These are phyloP conservation scores for Stephanodiscus minutulus DNA, from an alignment of 108 stramenopile genomes.

Conservation along the genomic window DNA sequence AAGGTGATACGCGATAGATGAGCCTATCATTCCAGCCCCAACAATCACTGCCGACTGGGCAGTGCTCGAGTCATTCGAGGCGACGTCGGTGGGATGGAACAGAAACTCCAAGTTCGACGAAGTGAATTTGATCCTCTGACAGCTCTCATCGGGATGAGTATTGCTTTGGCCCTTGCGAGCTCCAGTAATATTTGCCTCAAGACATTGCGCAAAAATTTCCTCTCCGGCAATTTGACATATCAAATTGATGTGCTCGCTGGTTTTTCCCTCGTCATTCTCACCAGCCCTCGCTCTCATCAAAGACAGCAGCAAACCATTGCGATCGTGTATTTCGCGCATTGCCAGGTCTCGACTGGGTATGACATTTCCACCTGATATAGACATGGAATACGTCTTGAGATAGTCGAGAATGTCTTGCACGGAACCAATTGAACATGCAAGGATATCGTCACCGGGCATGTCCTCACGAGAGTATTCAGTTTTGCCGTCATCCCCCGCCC, in stretches of 20 bases:
- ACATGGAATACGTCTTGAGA: constrained; percentile 57
- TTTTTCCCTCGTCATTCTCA: neutral
- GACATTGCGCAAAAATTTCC: constrained; percentile 8
- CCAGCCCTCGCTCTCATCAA: neutral
- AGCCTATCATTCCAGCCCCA: constrained; percentile 50
- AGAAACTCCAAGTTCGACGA: constrained; percentile 36
- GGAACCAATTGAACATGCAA: constrained; percentile 1
- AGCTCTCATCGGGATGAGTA: neutral
- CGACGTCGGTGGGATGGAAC: neutral
- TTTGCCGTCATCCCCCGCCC: neutral
- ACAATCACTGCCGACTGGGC: constrained; percentile 36
- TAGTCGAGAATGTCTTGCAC: constrained; percentile 37
- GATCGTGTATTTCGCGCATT: constrained; percentile 52
- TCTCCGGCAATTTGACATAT: constrained; percentile 37
- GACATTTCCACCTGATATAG: constrained; percentile 54
- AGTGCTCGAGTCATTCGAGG: neutral
- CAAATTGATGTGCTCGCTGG: constrained; percentile 36
- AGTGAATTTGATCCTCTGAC: constrained; percentile 6
- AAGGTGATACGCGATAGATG: constrained; percentile 52
- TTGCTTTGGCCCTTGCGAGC: neutral
- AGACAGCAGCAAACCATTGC: constrained; percentile 58
- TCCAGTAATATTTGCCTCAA: neutral
- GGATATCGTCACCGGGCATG: neutral
- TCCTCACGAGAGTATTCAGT: neutral
- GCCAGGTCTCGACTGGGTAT: constrained; percentile 59